phyloP scores from a whole-genome alignment of 129 eudicot species.

The Tagetes erecta region DNA sequence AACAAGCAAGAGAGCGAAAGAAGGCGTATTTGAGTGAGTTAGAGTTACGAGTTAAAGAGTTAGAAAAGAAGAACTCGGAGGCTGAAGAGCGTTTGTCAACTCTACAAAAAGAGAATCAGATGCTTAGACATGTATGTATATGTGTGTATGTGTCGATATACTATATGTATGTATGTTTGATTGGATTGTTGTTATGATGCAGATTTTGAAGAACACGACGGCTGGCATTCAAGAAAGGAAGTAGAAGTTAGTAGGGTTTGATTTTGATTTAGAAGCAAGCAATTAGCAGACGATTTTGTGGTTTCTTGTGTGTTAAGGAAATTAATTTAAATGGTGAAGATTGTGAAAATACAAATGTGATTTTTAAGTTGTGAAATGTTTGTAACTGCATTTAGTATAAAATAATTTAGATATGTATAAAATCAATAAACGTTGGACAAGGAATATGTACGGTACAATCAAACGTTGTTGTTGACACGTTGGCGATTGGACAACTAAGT shows the following conservation, averaged over 20 bases:
- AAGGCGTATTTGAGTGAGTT: slow-evolving; percentile 78
- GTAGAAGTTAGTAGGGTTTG: slow-evolving; percentile 16
- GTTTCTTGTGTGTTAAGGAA: slow-evolving; percentile 24
- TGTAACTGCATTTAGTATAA: not conserved
- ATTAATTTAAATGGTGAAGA: slow-evolving; percentile 16
- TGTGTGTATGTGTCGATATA: not conserved
- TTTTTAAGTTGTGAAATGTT: not conserved
- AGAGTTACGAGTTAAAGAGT: slow-evolving; percentile 79
- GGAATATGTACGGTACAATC: not conserved
- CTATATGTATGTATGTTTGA: not conserved
- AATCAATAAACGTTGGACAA: not conserved
- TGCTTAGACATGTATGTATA: slow-evolving; percentile 86
- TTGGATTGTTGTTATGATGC: slow-evolving; percentile 24
- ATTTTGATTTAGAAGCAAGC: slow-evolving; percentile 9
- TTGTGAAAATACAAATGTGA: not conserved
- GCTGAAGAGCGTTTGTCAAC: slow-evolving; percentile 91
- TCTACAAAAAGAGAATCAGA: slow-evolving; percentile 89
- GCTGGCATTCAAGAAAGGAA: slow-evolving; percentile 69
- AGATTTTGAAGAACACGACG: slow-evolving; percentile 85
- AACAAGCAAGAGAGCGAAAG: slow-evolving; percentile 98
- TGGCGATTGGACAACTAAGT: not conserved
- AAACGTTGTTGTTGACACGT: not conserved
- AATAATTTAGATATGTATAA: not conserved
- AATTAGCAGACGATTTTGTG: not conserved
- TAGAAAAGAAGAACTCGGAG: slow-evolving; percentile 90